Evolutionary conservation across 768 basidiomycete genomes (phyloP).

Genomic region (Tephrocybe sp.): DNA sequence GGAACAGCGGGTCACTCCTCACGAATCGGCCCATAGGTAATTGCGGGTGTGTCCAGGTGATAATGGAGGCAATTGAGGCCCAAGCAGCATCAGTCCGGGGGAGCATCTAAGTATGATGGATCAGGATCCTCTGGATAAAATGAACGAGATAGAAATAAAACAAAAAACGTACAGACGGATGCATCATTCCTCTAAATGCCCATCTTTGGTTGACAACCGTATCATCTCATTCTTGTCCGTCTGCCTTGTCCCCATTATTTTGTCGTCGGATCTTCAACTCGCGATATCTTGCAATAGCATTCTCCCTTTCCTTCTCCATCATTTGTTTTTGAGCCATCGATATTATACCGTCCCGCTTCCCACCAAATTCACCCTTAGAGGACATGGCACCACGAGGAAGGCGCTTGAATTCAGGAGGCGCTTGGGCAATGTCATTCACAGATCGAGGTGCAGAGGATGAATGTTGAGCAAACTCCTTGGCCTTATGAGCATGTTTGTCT

Average conservation of each 20-base stretch:
- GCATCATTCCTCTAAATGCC: too few relatives aligned
- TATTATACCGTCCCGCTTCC: conserved; percentile 46
- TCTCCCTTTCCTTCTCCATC: conserved; percentile 76
- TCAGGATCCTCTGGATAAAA: too few relatives aligned
- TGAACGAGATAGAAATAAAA: too few relatives aligned
- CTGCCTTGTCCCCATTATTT: conserved; percentile 17
- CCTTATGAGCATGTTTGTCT: conserved; percentile 25
- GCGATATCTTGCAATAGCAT: conserved; percentile 63
- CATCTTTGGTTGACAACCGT: neutral
- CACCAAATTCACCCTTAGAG: conserved; percentile 16
- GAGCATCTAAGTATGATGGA: too few relatives aligned
- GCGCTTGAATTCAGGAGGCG: conserved; percentile 26
- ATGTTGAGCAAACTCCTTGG: conserved; percentile 47
- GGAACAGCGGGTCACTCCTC: too few relatives aligned
- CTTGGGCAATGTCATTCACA: conserved; percentile 24
- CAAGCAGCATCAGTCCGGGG: too few relatives aligned
- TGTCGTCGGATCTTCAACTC: conserved; percentile 57
- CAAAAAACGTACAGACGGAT: too few relatives aligned
- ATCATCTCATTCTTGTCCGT: conserved; percentile 5
- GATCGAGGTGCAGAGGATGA: conserved; percentile 59
- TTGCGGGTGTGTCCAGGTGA: too few relatives aligned
- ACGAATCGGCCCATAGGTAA: too few relatives aligned
- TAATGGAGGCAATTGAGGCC: too few relatives aligned
- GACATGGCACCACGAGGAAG: conserved; percentile 25
- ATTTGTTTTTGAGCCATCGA: conserved; percentile 74